phyloP scores from a whole-genome alignment of 2,329 filamentous ascomycete species.

The Fusarium cicatricum region DNA sequence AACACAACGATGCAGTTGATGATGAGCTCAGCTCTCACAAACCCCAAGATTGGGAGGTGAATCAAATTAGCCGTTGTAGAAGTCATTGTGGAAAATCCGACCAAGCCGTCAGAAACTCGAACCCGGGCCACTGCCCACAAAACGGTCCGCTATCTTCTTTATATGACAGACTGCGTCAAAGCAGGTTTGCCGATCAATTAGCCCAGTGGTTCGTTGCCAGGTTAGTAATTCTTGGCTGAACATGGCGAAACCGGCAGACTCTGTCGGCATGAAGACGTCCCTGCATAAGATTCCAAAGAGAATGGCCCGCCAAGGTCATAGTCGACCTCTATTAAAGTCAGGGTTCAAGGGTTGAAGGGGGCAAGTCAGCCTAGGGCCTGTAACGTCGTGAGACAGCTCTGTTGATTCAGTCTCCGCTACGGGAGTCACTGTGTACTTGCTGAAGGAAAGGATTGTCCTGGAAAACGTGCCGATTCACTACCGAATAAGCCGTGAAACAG shows the following conservation, averaged over 20 bases:
- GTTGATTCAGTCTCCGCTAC: slow-evolving; percentile 10
- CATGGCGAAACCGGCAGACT: too few relatives aligned
- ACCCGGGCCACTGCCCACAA: neutral
- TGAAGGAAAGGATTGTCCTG: neutral
- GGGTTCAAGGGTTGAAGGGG: neutral
- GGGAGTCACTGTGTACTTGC: slow-evolving; percentile 5
- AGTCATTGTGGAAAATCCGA: neutral
- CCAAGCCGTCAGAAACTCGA: neutral
- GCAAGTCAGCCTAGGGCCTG: slow-evolving; percentile 3
- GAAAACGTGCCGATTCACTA: neutral
- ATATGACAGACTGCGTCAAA: slow-evolving; percentile 15
- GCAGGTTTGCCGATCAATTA: slow-evolving; percentile 15
- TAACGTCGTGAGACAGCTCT: slow-evolving; percentile 17
- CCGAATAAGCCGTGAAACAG: neutral
- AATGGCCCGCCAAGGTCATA: too few relatives aligned
- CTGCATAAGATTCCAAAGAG: slow-evolving; percentile 14
- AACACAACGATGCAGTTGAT: slow-evolving; percentile 45
- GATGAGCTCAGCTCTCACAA: slow-evolving; percentile 41
- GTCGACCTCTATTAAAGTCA: neutral
- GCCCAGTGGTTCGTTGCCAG: neutral
- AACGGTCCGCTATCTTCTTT: slow-evolving; percentile 14
- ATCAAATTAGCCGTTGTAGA: slow-evolving; percentile 22
- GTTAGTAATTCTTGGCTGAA: too few relatives aligned
- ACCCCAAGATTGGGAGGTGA: slow-evolving; percentile 28
- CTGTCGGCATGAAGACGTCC: neutral